Base-by-base conservation (phyloP, 495 filamentous ascomycete species). In the Annulohypoxylon stygium region DNA sequence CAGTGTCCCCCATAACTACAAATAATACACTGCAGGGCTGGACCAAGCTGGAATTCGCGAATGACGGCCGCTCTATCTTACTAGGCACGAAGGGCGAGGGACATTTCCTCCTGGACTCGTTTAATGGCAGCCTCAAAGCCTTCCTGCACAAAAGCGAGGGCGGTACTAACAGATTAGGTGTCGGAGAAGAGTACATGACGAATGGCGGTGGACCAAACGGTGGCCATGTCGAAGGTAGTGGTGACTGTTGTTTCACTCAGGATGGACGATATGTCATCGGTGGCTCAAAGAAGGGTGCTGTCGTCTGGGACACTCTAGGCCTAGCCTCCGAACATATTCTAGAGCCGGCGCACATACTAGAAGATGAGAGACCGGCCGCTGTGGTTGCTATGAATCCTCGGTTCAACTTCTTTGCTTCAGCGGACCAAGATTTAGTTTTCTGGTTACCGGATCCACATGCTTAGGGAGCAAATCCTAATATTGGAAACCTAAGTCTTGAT, bases 61-160 rank as follows among this genome's bases (percentile, higher is more conserved):
- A 98, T 77, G 95, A 99, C 77, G 96, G 96, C 0, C 97, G 97
- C 77, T 88, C 87, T 67, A 78, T 99, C 61, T 87, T 99, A 23
- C 71, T 98, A 33, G 91, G 92, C 26, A 97, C 95, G 6, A 91
- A 91, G 30, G 90, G 90, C 10, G 84, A 85, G 47, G 93, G 93
- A 2, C 97, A 98, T 75, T 96, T 92, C 71, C 81, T 99, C 26
- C 83, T 99, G 26, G 96, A 99, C 79, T 93, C 97, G 1, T 98
- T 97, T 80, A 87, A 92, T 37, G 95, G 94, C 16, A 82, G 80
- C 18, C 74, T 98, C 1, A 90, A 90, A 75, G 90, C 90, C 10
- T 92, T 90, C 78, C 82, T 89, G 39, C 81, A 69, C 33, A 84
- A 81, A 71, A 81, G 80, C 10, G 76, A 75, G 71, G 83, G 69